Percentiles rank a stretch among this genome's conserved stretches.
Conservation (phyloP, 2,329 filamentous ascomycete genomes). For the Fusarium proliferatum region DNA sequence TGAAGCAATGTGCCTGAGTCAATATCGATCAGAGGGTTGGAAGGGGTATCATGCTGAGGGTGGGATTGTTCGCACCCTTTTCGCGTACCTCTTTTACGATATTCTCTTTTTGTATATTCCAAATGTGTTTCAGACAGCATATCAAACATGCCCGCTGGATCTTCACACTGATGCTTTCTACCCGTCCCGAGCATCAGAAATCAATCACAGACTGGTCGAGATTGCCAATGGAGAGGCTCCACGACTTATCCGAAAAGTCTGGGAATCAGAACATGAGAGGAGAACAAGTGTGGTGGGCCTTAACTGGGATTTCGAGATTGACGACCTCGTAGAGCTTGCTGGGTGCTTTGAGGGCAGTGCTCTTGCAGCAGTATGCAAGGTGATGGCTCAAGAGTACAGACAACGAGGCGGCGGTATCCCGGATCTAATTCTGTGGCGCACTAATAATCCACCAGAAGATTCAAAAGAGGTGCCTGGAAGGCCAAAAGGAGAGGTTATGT, state of each 20-base stretch:
- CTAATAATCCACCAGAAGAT: conserved; percentile 43
- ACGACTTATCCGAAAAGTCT: conserved; percentile 73
- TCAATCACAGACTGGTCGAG: conserved; percentile 86
- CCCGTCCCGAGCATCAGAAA: conserved; percentile 84
- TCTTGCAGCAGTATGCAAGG: conserved; percentile 86
- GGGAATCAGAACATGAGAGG: conserved; percentile 73
- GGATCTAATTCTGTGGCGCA: conserved; percentile 89
- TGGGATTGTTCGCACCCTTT: conserved; percentile 90
- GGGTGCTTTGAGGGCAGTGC: conserved; percentile 82
- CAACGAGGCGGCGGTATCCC: conserved; percentile 88
- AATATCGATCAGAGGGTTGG: conserved; percentile 86
- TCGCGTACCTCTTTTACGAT: conserved; percentile 92
- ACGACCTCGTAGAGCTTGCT: conserved; percentile 83
- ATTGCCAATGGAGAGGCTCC: conserved; percentile 85
- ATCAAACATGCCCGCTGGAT: conserved; percentile 93
- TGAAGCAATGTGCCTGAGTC: conserved; percentile 91
- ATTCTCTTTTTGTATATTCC: conserved; percentile 92
- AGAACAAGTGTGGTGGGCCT: conserved; percentile 90
- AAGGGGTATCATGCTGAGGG: conserved; percentile 96
- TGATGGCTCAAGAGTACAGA: conserved; percentile 94
- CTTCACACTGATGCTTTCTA: conserved; percentile 95
- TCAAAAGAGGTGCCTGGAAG: conserved; percentile 45
- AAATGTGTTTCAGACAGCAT: conserved; percentile 96
- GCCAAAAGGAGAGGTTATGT: conserved; percentile 73
- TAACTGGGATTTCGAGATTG: conserved; percentile 86